phyloP scores from a whole-genome alignment of 768 basidiomycete genomes.

The Hirschioporus abietinus region DNA sequence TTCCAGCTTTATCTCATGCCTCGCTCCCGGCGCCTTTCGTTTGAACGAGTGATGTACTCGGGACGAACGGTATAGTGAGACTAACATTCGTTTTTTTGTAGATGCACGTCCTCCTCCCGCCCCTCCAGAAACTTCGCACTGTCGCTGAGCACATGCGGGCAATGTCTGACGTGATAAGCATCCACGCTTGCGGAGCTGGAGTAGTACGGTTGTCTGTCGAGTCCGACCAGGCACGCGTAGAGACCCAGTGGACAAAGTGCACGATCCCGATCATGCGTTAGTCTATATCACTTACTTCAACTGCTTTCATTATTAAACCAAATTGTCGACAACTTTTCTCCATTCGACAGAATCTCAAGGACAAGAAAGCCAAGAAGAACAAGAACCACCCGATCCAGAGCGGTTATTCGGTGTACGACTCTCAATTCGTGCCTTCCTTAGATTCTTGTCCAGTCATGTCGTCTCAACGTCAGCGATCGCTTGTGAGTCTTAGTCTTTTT shows the following conservation, averaged over 20 bases:
- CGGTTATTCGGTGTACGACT: slow-evolving; percentile 61
- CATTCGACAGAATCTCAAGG: slow-evolving; percentile 12
- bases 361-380: slow-evolving; percentile 29
- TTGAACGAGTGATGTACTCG: background rate
- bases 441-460: slow-evolving; percentile 75
- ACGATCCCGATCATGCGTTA: slow-evolving; percentile 54
- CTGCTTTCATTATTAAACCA: background rate
- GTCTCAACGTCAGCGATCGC: slow-evolving; percentile 83
- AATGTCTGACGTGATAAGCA: slow-evolving; percentile 62
- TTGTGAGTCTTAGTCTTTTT: slow-evolving; percentile 41
- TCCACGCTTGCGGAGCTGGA: slow-evolving; percentile 66
- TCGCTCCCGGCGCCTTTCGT: background rate
- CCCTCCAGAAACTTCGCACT: slow-evolving; percentile 69
- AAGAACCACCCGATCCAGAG: slow-evolving; percentile 44
- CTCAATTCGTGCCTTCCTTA: slow-evolving; percentile 69
- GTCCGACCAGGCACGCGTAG: slow-evolving; percentile 70
- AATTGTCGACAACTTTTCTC: background rate
- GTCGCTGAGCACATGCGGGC: slow-evolving; percentile 70
- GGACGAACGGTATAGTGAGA: too few relatives aligned
- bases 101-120: slow-evolving; percentile 76
- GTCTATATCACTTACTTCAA: slow-evolving; percentile 10
- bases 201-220: slow-evolving; percentile 48
- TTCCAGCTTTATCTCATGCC: too few relatives aligned
- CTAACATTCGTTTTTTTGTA: slow-evolving; percentile 31
- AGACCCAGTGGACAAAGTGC: slow-evolving; percentile 76